These are phyloP conservation scores for Rhizopogon rudus DNA, from an alignment of 768 basidiomycete species.

Conservation along the genomic window DNA sequence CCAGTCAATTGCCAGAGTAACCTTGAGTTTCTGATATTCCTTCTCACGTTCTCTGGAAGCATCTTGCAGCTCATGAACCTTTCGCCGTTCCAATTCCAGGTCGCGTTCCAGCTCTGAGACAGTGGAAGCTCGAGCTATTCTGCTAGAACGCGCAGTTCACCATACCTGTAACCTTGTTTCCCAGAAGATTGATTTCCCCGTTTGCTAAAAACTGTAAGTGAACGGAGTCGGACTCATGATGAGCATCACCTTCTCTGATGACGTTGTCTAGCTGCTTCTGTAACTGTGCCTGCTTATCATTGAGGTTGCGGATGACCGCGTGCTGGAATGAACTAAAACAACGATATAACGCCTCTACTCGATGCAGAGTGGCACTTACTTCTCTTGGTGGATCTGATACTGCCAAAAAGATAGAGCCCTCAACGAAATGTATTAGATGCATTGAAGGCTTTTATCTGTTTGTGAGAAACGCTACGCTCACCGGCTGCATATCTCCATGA, in stretches of 20 bases:
- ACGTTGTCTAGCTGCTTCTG: slow-evolving; percentile 87
- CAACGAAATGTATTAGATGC: slow-evolving; percentile 5
- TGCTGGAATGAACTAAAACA: slow-evolving; percentile 61
- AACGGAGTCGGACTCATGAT: not conserved
- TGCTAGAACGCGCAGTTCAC: not conserved
- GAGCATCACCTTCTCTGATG: slow-evolving; percentile 69
- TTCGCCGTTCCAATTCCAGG: slow-evolving; percentile 73
- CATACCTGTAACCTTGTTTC: slow-evolving; percentile 62
- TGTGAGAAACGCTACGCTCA: slow-evolving; percentile 19
- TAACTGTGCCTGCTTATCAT: slow-evolving; percentile 75
- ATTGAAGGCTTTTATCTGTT: not conserved
- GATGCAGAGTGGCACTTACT: slow-evolving; percentile 33
- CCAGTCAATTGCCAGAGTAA: slow-evolving; percentile 12
- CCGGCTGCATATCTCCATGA: slow-evolving; percentile 82
- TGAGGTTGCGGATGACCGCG: slow-evolving; percentile 74
- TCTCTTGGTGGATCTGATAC: slow-evolving; percentile 85
- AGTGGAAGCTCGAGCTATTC: slow-evolving; percentile 1
- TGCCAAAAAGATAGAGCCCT: slow-evolving; percentile 90
- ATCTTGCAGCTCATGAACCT: slow-evolving; percentile 70
- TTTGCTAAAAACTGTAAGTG: slow-evolving; percentile 47
- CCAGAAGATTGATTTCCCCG: slow-evolving; percentile 66
- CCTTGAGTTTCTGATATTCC: slow-evolving; percentile 87
- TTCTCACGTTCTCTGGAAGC: slow-evolving; percentile 72
- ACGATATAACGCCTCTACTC: not conserved
- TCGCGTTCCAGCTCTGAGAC: slow-evolving; percentile 70